Base-by-base conservation (phyloP, 2,329 filamentous ascomycete species). In the Graphilbum ipis-grandicollis region DNA sequence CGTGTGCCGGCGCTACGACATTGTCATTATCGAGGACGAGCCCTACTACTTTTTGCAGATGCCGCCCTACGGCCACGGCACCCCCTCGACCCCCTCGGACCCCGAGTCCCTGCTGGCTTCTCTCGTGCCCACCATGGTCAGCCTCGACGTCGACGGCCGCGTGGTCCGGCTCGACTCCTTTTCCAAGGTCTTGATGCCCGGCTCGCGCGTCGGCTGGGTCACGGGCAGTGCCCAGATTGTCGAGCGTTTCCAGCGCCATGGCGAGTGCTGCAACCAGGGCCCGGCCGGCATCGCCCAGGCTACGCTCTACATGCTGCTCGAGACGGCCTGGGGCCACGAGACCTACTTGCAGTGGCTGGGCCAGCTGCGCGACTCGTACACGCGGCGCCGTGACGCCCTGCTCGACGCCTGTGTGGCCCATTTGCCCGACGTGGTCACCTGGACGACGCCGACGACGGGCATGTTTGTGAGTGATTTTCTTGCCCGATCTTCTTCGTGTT, bases 11-110 rank as follows among this genome's bases (percentile, higher is more conserved):
- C 84, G 83, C 58, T 83, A 93, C 55, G 81, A 93, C 51, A 50
- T 93, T 30, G 79, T 72, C 59, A 86, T 94, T 51, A 61, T 93
- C 46, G 86, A 94, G 59, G 86, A 93, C 52, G 86, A 93, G 53
- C 86, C 86, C 2, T 93, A 93, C 60, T 93, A 92, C 58, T 93
- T 88, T 60, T 65, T 93, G 26, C 86, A 93, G 56, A 82, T 85
- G 79, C 73, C 81, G 47, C 73, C 78, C 0, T 88, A 85, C 56
- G 65, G 44, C 71, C 7, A 71, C 59, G 12, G 70, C 36, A 12
- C 14, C 34, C 7, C 12, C 12, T 12, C 18, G 31, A 18, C 14
- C 9, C 36, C 5, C 19, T 12, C 33, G 18, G 33, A 29, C 7
- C 21, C 30, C 13, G 29, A 31, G 15, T 75, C 79, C 10, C 94